Percentiles rank a stretch among this genome's conserved stretches.
These are phyloP conservation scores for Platanthera zijinensis DNA, from an alignment of 106 monocot species.

Conservation along the genomic window DNA sequence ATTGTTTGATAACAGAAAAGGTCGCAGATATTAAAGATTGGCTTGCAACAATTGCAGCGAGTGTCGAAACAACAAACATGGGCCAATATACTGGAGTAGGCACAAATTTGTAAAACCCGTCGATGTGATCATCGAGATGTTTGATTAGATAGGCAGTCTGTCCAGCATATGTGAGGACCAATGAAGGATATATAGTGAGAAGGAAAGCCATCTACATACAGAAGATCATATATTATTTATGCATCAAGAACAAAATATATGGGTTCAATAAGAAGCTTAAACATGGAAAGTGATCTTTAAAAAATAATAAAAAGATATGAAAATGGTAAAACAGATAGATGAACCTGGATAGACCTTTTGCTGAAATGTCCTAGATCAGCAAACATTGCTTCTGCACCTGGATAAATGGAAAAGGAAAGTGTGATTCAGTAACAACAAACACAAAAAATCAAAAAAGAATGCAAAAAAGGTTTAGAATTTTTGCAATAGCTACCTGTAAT, in stretches of 20 bases:
- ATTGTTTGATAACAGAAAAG: conserved; percentile 76
- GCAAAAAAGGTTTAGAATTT: neutral
- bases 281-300: neutral
- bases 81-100: conserved; percentile 65
- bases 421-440: no score
- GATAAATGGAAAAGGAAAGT: neutral
- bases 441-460: neutral
- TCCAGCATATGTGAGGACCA: conserved; percentile 73
- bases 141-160: conserved; percentile 71
- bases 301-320: neutral
- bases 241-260: no score
- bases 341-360: conserved; percentile 77
- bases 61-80: conserved; percentile 63
- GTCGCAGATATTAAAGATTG: conserved; percentile 89
- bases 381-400: conserved; percentile 88
- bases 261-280: neutral
- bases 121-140: conserved; percentile 34
- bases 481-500: conserved; percentile 49
- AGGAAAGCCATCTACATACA: conserved; percentile 68
- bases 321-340: neutral
- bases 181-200: conserved; percentile 69
- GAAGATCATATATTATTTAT: neutral
- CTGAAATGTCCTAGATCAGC: conserved; percentile 94
- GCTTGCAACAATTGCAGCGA: conserved; percentile 75
- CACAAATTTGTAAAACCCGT: conserved; percentile 72